Evolutionary conservation across 1,284 basidiomycete species (phyloP), one percentile per base, ranked within the genome.

Genomic region (Inonotus obliquus): DNA sequence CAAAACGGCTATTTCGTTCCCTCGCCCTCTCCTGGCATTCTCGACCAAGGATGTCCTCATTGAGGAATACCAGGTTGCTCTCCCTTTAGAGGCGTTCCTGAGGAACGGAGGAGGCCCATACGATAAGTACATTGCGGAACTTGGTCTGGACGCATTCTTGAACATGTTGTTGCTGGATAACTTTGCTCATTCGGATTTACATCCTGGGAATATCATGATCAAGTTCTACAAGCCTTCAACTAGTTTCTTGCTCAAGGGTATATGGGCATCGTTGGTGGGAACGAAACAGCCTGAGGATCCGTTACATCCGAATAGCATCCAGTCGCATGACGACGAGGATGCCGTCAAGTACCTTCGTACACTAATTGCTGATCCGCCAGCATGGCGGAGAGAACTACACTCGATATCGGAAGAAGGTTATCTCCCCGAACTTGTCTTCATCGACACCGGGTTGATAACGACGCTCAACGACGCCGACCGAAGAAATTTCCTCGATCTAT

Each of bases 151-250:
- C 72, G 94, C 96, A 0, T 99, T 99, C 76, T 73, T 99, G 92
- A 94, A 98, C 76, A 99, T 99, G 96, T 84, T 99, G 23, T 79
- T 99, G 1, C 80, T 99, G 52, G 96, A 99, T 76, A 99, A 99
- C 74, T 99, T 98, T 75, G 95, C 96, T 1, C 96, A 99, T 73
- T 88, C 96, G 2, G 96, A 97, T 73, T 81, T 97, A 27, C 92
- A 93, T 73, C 94, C 94, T 0, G 96, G 96, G 32, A 98, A 98
- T 74, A 96, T 98, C 74, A 94, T 98, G 90, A 87, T 98, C 77
- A 96, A 96, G 72, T 97, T 98, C 75, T 89, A 87, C 72, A 91
- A 90, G 71, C 92, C 84, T 7, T 81, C 85, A 0, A 86, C 85
- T 1, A 75, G 79, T 54, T 79, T 82, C 64, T 74, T 92, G 49